Conservation (phyloP, 805 yeast genomes). For the Kuraishia borneana region DNA sequence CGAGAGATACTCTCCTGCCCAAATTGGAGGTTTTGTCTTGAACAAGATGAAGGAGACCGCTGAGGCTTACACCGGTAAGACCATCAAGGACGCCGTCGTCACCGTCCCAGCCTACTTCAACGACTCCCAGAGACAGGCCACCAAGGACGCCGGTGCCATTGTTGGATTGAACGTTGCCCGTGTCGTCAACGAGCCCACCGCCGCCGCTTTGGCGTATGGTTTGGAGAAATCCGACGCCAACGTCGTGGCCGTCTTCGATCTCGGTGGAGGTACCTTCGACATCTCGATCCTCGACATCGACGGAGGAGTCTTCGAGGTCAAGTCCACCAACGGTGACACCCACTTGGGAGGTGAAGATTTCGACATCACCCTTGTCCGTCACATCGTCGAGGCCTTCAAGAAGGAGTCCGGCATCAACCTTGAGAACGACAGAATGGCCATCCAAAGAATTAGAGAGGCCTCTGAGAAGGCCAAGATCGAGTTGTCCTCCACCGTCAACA, state of each 20-base stretch:
- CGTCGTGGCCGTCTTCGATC: constrained; percentile 86
- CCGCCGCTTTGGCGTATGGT: constrained; percentile 93
- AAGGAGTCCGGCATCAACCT: constrained; percentile 44
- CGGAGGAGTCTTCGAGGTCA: constrained; percentile 96
- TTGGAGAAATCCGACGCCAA: constrained; percentile 56
- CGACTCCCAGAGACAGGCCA: constrained; percentile 88
- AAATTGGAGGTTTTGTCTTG: constrained; percentile 61
- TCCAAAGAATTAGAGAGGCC: constrained; percentile 71
- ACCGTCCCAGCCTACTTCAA: constrained; percentile 87
- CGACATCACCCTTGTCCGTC: constrained; percentile 77
- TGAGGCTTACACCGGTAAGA: constrained; percentile 80
- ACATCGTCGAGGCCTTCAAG: constrained; percentile 49
- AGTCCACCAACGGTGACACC: constrained; percentile 94
- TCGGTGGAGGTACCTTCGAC: constrained; percentile 99
- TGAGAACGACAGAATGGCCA: constrained; percentile 38
- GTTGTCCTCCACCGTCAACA: constrained; percentile 49
- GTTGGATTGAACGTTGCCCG: constrained; percentile 86
- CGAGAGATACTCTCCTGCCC: constrained; percentile 49
- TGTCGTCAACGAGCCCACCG: constrained; percentile 87
- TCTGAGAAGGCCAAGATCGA: constrained; percentile 73
- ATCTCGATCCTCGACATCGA: constrained; percentile 93
- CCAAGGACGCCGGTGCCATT: constrained; percentile 96
- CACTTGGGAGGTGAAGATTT: constrained; percentile 92
- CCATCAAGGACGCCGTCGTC: constrained; percentile 81
- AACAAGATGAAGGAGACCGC: constrained; percentile 99